Evolutionary conservation across 257 asterid species (phyloP).

Genomic region (Solanum infundibuliforme): DNA sequence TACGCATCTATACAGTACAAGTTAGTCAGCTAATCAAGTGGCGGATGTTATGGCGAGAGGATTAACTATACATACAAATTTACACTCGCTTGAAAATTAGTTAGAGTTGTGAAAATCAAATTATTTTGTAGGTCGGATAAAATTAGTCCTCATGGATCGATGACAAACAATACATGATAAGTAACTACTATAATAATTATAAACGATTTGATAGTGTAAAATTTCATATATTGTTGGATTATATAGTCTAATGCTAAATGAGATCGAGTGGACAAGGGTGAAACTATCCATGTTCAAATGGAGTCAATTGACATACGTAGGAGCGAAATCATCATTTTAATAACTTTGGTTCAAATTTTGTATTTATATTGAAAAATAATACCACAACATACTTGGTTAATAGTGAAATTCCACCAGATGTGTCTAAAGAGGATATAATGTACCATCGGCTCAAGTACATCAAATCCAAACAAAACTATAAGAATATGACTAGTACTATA

Average conservation of each 20-base stretch:
- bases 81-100: background rate
- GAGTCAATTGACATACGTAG: background rate
- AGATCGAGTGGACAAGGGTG: background rate
- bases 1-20: no score
- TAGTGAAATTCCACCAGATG: no score
- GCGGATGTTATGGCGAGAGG: background rate
- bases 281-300: background rate
- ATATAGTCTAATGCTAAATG: background rate
- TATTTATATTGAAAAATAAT: no score
- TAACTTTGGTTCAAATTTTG: background rate
- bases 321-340: background rate
- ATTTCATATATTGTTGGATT: accelerated
- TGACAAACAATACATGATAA: background rate
- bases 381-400: no score
- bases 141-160: background rate
- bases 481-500: no score
- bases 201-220: background rate
- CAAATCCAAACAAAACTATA: no score
- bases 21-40: background rate
- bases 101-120: background rate
- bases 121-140: background rate
- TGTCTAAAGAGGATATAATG: no score
- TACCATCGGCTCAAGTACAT: no score
- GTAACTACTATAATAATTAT: background rate
- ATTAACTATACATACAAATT: background rate